Conservation (phyloP, 1,139 yeast genomes). For the Zygosaccharomyces pseudobailii region DNA sequence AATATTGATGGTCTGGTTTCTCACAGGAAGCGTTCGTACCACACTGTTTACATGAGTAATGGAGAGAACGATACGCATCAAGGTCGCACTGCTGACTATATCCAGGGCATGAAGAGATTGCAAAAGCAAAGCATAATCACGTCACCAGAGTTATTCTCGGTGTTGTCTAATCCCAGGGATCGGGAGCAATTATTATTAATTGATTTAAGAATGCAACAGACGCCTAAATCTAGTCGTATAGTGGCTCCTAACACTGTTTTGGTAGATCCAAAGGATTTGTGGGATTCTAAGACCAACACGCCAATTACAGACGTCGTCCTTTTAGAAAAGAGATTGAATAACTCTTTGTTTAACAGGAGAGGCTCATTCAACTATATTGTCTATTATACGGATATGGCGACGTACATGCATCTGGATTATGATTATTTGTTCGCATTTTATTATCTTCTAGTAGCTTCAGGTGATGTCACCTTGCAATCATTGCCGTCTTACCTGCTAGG, state of each 20-base stretch:
- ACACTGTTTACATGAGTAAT: slow-evolving; percentile 34
- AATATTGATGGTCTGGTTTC: slow-evolving; percentile 20
- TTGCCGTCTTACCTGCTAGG: slow-evolving; percentile 31
- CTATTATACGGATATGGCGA: slow-evolving; percentile 43
- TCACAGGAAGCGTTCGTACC: slow-evolving; percentile 37
- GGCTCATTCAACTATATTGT: slow-evolving; percentile 50
- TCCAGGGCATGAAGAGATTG: slow-evolving; percentile 23
- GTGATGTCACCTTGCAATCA: slow-evolving; percentile 14
- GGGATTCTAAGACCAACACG: slow-evolving; percentile 23
- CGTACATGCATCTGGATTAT: slow-evolving; percentile 33
- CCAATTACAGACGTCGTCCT: slow-evolving; percentile 37
- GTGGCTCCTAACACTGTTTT: slow-evolving; percentile 46
- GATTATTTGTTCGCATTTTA: slow-evolving; percentile 33
- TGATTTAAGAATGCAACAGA: slow-evolving; percentile 51
- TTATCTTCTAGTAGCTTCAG: slow-evolving; percentile 24
- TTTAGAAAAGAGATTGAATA: slow-evolving; percentile 39
- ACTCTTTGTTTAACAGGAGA: slow-evolving; percentile 41
- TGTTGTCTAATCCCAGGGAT: slow-evolving; percentile 20
- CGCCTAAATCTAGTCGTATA: slow-evolving; percentile 51
- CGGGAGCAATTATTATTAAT: slow-evolving; percentile 40
- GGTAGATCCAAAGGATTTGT: slow-evolving; percentile 51
- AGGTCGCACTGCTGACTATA: slow-evolving; percentile 15
- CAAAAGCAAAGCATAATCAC: slow-evolving; percentile 32
- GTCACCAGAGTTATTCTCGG: slow-evolving; percentile 29
- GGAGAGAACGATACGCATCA: slow-evolving; percentile 27